phyloP scores from a whole-genome alignment of 208 protist species.

The Acanthamoeba healyi region DNA sequence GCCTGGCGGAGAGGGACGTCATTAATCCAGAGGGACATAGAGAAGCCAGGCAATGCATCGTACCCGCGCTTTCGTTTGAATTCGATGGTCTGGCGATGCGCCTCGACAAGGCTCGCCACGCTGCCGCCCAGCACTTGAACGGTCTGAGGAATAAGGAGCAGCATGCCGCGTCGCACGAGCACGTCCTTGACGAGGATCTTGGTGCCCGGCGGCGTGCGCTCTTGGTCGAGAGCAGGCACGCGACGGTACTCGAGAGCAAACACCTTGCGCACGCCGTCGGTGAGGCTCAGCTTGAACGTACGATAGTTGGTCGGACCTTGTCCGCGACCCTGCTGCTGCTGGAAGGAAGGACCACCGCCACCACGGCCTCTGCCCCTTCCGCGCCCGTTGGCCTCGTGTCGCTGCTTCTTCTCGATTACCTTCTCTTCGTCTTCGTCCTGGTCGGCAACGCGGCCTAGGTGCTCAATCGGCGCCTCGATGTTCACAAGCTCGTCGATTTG shows the following conservation, averaged over 20 bases:
- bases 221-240: background rate
- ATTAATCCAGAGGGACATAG: no score
- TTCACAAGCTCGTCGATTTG: constrained; percentile 71
- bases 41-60: no score
- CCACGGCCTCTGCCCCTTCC: background rate
- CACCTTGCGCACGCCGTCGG: constrained; percentile 35
- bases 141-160: constrained; percentile 47
- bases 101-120: constrained; percentile 29
- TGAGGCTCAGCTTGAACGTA: constrained; percentile 69
- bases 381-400: background rate
- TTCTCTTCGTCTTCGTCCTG: constrained; percentile 67
- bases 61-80: constrained; percentile 20
- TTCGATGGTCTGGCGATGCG: background rate
- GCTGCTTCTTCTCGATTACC: constrained; percentile 49
- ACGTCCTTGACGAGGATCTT: constrained; percentile 50
- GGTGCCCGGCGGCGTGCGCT: constrained; percentile 49
- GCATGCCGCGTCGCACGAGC: constrained; percentile 65
- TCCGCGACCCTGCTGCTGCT: background rate
- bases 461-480: constrained; percentile 44
- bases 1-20: no score
- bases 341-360: background rate
- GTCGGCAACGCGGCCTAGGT: background rate
- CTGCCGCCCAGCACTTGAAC: constrained; percentile 64
- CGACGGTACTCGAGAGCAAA: constrained; percentile 50
- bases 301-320: background rate